A percentile compares a stretch with the other conserved stretches of the same genome.
These are phyloP conservation scores for Neopestalotiopsis sp. DNA, from an alignment of 2,329 filamentous ascomycete genomes.

Conservation along the genomic window DNA sequence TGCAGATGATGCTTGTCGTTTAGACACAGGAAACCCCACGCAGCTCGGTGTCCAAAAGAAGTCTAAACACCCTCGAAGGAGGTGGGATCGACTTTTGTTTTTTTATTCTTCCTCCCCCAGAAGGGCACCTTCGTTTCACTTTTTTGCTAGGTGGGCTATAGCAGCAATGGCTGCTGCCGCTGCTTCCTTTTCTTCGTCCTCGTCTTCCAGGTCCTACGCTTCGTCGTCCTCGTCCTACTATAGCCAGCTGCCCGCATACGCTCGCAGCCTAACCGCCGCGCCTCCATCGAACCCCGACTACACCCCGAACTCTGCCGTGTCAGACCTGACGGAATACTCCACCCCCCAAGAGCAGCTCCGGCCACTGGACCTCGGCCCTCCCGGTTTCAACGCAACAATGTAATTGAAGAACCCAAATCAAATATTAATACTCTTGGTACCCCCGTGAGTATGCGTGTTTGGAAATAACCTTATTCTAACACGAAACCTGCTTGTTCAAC, in stretches of 20 bases:
- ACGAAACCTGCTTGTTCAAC: background rate
- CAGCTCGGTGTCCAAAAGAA: constrained; percentile 11
- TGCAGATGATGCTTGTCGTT: constrained; percentile 5
- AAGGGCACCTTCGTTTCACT: background rate
- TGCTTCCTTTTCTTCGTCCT: constrained; percentile 35
- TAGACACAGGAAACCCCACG: constrained; percentile 6
- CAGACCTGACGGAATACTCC: constrained; percentile 46
- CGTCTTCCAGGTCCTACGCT: constrained; percentile 49
- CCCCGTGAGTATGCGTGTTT: background rate
- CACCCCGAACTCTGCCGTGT: constrained; percentile 53
- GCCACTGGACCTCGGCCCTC: constrained; percentile 56
- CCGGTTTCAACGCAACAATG: constrained; percentile 60
- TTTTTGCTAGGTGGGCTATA: background rate
- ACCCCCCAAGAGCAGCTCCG: constrained; percentile 45
- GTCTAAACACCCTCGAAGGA: background rate
- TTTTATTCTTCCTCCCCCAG: background rate
- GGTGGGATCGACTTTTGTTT: background rate
- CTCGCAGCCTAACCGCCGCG: constrained; percentile 45
- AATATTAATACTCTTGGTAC: constrained; percentile 7
- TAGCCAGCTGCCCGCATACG: constrained; percentile 48
- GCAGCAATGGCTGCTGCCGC: constrained; percentile 20
- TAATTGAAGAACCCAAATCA: constrained; percentile 31
- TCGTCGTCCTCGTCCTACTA: constrained; percentile 47
- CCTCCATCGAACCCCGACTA: constrained; percentile 47
- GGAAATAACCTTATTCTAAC: background rate